A percentile compares a stretch with the other conserved stretches of the same genome.
These are phyloP conservation scores for Hura crepitans DNA, from an alignment of 441 rosid genomes.

Conservation along the genomic window DNA sequence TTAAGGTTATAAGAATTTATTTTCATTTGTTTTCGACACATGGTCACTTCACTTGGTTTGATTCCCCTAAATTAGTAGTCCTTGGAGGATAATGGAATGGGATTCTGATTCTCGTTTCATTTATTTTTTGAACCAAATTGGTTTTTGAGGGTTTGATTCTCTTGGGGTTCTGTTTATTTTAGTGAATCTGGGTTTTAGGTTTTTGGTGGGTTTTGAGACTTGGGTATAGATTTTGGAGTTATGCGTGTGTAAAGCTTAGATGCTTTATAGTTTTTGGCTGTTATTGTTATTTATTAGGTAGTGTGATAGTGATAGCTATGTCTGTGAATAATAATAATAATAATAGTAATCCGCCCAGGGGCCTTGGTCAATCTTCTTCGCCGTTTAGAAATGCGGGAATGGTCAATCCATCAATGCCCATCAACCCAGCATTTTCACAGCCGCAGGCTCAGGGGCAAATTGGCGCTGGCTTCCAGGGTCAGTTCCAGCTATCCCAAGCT, in stretches of 20 bases:
- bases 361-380: conserved; percentile 55
- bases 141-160: background rate
- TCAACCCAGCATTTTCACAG: conserved; percentile 52
- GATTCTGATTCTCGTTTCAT: conserved; percentile 6
- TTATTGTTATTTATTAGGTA: conserved; percentile 13
- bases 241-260: conserved; percentile 8
- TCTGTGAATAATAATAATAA: conserved; percentile 50
- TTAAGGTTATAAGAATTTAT: conserved; percentile 2
- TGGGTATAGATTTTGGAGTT: background rate
- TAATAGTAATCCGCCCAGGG: conserved; percentile 46
- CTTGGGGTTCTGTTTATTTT: background rate
- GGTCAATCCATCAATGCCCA: conserved; percentile 46
- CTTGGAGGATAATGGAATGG: background rate
- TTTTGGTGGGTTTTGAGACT: conserved; percentile 3
- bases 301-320: conserved; percentile 31
- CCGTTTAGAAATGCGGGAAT: conserved; percentile 74
- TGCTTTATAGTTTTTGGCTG: conserved; percentile 9
- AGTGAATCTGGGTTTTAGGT: conserved; percentile 13
- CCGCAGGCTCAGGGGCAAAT: conserved; percentile 53
- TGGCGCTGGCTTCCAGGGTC: conserved; percentile 60
- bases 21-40: background rate
- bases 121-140: background rate
- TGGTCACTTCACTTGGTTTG: background rate
- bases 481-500: conserved; percentile 74
- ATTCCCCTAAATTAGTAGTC: background rate